Evolutionary conservation across 495 filamentous ascomycete genomes (phyloP).

Genomic region (Cercophora newfieldiana): DNA sequence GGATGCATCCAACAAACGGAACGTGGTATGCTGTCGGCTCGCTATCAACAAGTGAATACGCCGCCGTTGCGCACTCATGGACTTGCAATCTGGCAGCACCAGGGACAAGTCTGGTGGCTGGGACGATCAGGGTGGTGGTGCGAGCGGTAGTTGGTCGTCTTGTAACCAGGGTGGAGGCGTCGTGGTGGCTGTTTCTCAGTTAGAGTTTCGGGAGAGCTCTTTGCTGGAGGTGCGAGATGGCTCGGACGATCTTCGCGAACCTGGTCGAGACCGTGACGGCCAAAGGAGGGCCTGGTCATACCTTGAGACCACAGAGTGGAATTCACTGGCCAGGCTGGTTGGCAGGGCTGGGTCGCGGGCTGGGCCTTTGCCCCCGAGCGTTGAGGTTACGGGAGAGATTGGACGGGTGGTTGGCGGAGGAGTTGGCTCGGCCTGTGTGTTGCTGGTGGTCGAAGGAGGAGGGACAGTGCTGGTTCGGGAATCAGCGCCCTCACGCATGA

Average conservation of each 20-base stretch:
- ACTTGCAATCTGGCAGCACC: conserved; percentile 13
- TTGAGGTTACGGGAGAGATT: not conserved
- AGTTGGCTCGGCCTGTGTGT: not conserved
- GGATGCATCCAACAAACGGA: conserved; percentile 28
- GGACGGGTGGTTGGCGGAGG: not conserved
- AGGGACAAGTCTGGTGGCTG: not conserved
- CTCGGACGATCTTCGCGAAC: too few relatives aligned
- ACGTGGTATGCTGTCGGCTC: conserved; percentile 20
- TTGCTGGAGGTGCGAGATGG: too few relatives aligned
- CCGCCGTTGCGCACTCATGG: conserved; percentile 19
- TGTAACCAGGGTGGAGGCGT: not conserved
- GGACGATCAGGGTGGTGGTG: not conserved
- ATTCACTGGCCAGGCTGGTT: not conserved
- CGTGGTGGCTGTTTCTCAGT: not conserved
- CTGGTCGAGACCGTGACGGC: too few relatives aligned
- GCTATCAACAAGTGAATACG: conserved; percentile 24
- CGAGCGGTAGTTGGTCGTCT: not conserved
- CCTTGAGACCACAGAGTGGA: not conserved
- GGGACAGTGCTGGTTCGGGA: not conserved
- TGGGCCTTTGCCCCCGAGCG: not conserved
- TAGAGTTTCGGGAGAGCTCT: too few relatives aligned
- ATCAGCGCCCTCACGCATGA: not conserved
- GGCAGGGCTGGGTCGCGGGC: not conserved
- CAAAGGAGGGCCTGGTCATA: not conserved
- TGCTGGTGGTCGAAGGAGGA: not conserved